Percentiles rank a stretch among this genome's conserved stretches.
Conservation (phyloP, 176 grass and related monocot species). For the Thinopyrum elongatum region DNA sequence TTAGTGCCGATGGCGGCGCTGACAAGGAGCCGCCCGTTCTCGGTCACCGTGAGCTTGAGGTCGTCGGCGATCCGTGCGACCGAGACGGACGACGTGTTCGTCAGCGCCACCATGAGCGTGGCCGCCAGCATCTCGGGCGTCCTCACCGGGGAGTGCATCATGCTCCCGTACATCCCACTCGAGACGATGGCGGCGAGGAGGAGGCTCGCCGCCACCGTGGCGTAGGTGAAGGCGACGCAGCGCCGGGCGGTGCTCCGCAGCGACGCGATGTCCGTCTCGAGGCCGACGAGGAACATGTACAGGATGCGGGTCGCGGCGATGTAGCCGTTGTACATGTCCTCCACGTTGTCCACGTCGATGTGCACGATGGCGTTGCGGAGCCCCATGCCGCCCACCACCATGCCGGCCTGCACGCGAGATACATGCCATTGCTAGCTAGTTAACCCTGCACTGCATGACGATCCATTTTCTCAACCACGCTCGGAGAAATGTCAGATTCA, state of each 20-base stretch:
- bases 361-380: constrained; percentile 39
- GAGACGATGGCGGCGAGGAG: constrained; percentile 35
- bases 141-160: constrained; percentile 63
- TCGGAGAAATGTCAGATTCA: not conserved
- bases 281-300: constrained; percentile 55
- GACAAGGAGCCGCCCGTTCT: constrained; percentile 42
- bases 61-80: constrained; percentile 29
- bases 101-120: constrained; percentile 46
- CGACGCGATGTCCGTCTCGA: constrained; percentile 40
- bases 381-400: constrained; percentile 39
- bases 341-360: constrained; percentile 51
- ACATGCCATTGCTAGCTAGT: not conserved
- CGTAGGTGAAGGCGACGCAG: constrained; percentile 46
- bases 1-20: constrained; percentile 35
- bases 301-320: constrained; percentile 6
- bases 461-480: not conserved
- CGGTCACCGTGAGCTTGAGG: constrained; percentile 39
- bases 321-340: constrained; percentile 52
- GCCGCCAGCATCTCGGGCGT: constrained; percentile 51
- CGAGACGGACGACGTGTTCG: constrained; percentile 27
- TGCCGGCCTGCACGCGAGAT: constrained; percentile 21
- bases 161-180: constrained; percentile 52
- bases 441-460: not conserved
- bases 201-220: constrained; percentile 44
- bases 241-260: constrained; percentile 22